A percentile compares a stretch with the other conserved stretches of the same genome.
Conservation (phyloP, 1,139 yeast species). For the Sugiyamaella sp. region DNA sequence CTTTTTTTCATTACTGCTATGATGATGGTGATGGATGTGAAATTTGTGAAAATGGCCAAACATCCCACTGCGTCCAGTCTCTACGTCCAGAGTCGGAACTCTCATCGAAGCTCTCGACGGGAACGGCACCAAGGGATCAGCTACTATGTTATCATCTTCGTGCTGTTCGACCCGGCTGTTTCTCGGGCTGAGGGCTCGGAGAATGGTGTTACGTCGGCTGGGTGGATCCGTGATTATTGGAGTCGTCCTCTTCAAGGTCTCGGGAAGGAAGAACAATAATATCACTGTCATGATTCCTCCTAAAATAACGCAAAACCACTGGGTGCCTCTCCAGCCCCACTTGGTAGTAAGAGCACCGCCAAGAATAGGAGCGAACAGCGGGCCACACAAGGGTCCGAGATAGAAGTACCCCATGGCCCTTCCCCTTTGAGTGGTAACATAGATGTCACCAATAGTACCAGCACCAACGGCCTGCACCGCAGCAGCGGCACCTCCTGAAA, state of each 20-base stretch:
- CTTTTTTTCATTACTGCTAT: neutral
- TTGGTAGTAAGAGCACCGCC: slow-evolving; percentile 74
- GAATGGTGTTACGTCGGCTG: slow-evolving; percentile 3
- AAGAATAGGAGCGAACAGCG: slow-evolving; percentile 75
- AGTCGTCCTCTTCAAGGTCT: slow-evolving; percentile 52
- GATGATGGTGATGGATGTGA: slow-evolving; percentile 7
- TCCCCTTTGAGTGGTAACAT: slow-evolving; percentile 69
- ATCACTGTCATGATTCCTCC: slow-evolving; percentile 57
- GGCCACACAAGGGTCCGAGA: slow-evolving; percentile 81
- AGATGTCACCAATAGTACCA: slow-evolving; percentile 81
- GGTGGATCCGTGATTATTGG: slow-evolving; percentile 11
- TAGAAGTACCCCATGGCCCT: slow-evolving; percentile 80
- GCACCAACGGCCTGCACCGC: slow-evolving; percentile 91
- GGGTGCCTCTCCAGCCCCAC: slow-evolving; percentile 91
- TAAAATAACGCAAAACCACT: slow-evolving; percentile 77
- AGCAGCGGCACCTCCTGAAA: slow-evolving; percentile 82
- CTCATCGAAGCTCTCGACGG: slow-evolving; percentile 11
- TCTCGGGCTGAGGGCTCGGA: neutral
- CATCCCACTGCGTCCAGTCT: slow-evolving; percentile 8
- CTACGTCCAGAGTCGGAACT: slow-evolving; percentile 13
- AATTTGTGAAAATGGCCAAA: slow-evolving; percentile 5
- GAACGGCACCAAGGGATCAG: slow-evolving; percentile 16
- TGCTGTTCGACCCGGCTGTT: neutral
- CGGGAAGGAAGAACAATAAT: slow-evolving; percentile 67
- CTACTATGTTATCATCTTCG: slow-evolving; percentile 18